Evolutionary conservation across 768 basidiomycete species (phyloP).

Genomic region (Suillus placidus): DNA sequence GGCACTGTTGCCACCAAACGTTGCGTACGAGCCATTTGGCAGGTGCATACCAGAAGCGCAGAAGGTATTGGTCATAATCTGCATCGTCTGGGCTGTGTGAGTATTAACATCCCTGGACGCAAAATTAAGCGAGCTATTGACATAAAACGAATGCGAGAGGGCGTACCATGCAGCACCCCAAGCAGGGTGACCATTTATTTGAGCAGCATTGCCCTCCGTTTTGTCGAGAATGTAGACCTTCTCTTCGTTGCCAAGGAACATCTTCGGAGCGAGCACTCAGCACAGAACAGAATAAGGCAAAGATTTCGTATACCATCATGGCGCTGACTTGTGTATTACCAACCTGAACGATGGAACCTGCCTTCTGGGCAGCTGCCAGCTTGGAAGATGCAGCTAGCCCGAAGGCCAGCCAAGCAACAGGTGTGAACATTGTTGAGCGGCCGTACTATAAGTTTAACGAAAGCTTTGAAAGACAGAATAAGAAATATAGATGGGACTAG

Average conservation of each 20-base stretch:
- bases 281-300: neutral
- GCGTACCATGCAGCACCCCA: conserved; percentile 72
- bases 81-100: conserved; percentile 65
- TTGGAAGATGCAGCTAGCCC: conserved; percentile 42
- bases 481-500: neutral
- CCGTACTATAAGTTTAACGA: conserved; percentile 2
- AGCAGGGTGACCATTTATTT: conserved; percentile 70
- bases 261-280: conserved; percentile 20
- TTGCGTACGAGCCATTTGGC: conserved; percentile 74
- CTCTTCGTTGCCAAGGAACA: conserved; percentile 78
- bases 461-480: conserved; percentile 5
- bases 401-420: conserved; percentile 45
- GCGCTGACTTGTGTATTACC: conserved; percentile 47
- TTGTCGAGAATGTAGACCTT: conserved; percentile 95
- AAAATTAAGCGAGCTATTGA: conserved; percentile 20
- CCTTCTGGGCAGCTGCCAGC: conserved; percentile 17
- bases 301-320: conserved; percentile 52
- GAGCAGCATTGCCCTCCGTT: conserved; percentile 72
- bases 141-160: conserved; percentile 6
- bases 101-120: conserved; percentile 60
- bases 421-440: conserved; percentile 29
- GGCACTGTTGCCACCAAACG: conserved; percentile 81
- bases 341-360: conserved; percentile 27
- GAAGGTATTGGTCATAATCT: conserved; percentile 73
- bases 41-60: conserved; percentile 84